Base-by-base conservation (phyloP, 768 basidiomycete genomes). In the Leccinum longicurvipes region DNA sequence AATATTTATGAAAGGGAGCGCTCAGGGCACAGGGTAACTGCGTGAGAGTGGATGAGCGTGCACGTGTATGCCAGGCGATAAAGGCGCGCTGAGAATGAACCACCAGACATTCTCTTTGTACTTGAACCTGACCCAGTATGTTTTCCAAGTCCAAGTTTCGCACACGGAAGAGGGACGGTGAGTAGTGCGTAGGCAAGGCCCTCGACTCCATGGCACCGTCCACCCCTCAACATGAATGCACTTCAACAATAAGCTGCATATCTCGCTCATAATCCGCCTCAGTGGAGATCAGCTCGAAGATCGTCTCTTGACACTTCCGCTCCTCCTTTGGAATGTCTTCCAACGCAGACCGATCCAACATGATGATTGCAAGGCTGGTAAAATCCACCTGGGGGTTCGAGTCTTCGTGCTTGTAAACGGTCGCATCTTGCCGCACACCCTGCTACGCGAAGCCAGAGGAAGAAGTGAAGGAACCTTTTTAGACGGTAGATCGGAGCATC, bases 221-320 rank as follows among this genome's bases (percentile, higher is more conserved):
- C 32, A 32, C 32, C 32, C 11, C 23, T 11, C 12, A 24, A 6
- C 21, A 3, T 8, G 10, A n/a, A 10, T 79, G 47, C 55, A 91
- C 94, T 81, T 91, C 90, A n/a, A 98, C 92, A 57, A 95, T 85
- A 28, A 96, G 79, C 65, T 99, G 96, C 27, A 98, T 71, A 68
- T 95, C 91, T 23, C 93, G 81, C 45, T 98, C 93, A 64, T 97
- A 99, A 0, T 89, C 83, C 8, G 78, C 80, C 70, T 99, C 96
- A 0, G 96, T 98, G 6, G 81, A 80, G 61, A 98, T 96, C 51
- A 98, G 79, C 73, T 99, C 96, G 62, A 98, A 98, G 50, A 97
- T 96, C 0, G 91, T 87, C 78, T 98, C 96, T 72, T 98, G 96
- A 52, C 95, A 80, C 56, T 85, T 86, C 45, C 95, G 79, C 68